Base-by-base conservation (phyloP, 2,329 filamentous ascomycete genomes). In the Plenodomus biglobosus region DNA sequence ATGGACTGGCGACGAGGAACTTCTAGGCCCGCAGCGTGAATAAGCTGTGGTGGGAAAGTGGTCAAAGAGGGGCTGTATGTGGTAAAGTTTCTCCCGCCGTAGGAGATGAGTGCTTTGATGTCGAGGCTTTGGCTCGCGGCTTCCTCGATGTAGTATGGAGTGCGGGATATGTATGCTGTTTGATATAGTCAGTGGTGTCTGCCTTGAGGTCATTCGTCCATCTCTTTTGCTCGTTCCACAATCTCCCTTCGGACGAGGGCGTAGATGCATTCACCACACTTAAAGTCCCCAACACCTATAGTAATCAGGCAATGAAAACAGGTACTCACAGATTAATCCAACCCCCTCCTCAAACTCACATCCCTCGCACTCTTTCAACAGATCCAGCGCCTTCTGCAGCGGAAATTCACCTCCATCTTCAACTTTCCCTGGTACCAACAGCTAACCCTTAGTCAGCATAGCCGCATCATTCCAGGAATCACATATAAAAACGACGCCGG, bases 361-460 rank as follows among this genome's bases (percentile, higher is more conserved):
- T 3, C 48, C 55, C 6, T 62, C 47, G 36, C 61, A 64, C 1
- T 34, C 42, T 22, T 50, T 64, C 42, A 70, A 48, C 5, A 46
- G 38, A 1, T 63, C 54, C n/a, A 70, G 19, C 2, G 62, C 65
- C 19, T 47, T 62, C 18, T 64, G 49, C 5, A 71, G 40, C 6
- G 66, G 62, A 43, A 69, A 66, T 24, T 70, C 68, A 7, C 62
- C 65, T 1, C 61, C 65, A 50, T 69, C 64, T 32, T 66, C 65
- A 2, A 53, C 58, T 41, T 66, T 67, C 1, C 66, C 66, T 0
- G 65, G 56, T 1, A 73, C 59, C 2, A 70, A 62, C 0, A 87
- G 63, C 63, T 86, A 78, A 8, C 18, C 18, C 5, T 13, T 17
- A 3, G 16, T 37, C 35, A 32, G 27, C 0, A 74, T 80, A 1